Conservation (phyloP, 208 protist genomes). For the Acanthamoeba triangularis region DNA sequence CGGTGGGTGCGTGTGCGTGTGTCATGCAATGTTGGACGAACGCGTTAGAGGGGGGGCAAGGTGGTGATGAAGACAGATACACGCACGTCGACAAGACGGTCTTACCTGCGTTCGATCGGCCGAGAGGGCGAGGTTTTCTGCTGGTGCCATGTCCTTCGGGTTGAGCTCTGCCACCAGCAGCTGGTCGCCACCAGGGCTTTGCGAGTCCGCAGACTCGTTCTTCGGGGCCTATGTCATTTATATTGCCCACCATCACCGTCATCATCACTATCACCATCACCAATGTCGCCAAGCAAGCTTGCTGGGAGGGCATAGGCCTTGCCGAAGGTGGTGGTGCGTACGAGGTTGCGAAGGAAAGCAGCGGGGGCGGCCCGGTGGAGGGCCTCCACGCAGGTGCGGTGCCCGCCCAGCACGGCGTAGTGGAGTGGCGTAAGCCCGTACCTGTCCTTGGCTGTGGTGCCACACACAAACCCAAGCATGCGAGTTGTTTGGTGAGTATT, state of each 20-base stretch:
- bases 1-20: neutral
- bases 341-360: neutral
- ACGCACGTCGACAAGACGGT: too few species aligned
- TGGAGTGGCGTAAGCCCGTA: conserved; percentile 15
- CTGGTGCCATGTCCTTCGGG: neutral
- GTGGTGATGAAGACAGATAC: too few species aligned
- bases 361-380: neutral
- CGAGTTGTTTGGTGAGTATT: too few species aligned
- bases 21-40: neutral
- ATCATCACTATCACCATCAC: too few species aligned
- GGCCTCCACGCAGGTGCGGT: neutral
- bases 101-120: neutral
- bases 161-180: neutral
- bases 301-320: neutral
- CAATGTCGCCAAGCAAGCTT: neutral
- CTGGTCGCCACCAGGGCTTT: neutral
- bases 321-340: neutral
- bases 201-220: neutral
- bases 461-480: too few species aligned
- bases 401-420: conserved; percentile 22
- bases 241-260: too few species aligned
- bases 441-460: conserved; percentile 42
- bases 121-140: neutral
- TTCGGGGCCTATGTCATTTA: neutral
- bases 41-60: neutral